These are phyloP conservation scores for Tetragonia tetragonoides DNA, from an alignment of 148 eudicot genomes.

Conservation along the genomic window DNA sequence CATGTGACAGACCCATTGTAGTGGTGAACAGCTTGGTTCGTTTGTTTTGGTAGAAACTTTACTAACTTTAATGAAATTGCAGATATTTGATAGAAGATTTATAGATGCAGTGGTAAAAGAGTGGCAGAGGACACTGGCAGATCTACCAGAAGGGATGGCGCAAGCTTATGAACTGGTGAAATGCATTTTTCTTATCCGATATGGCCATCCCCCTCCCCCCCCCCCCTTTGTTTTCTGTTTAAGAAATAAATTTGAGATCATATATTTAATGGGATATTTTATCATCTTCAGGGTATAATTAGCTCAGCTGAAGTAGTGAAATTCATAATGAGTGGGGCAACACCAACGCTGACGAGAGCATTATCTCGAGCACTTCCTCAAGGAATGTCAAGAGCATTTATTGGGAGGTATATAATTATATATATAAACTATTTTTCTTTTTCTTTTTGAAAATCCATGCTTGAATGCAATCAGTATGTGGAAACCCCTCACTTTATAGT, in stretches of 20 bases:
- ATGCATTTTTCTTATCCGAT: not conserved
- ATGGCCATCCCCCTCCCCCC: too few relatives aligned
- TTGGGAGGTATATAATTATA: conserved; percentile 62
- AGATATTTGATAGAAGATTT: conserved; percentile 87
- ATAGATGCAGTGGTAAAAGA: conserved; percentile 90
- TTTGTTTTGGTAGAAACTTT: too few relatives aligned
- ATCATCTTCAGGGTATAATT: conserved; percentile 67
- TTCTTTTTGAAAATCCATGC: too few relatives aligned
- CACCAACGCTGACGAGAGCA: conserved; percentile 76
- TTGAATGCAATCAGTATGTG: too few relatives aligned
- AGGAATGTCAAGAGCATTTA: conserved; percentile 83
- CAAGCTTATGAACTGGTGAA: conserved; percentile 91
- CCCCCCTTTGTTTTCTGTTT: too few relatives aligned
- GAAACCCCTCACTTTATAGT: not conserved
- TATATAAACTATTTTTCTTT: too few relatives aligned
- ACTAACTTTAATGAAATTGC: conserved; percentile 10
- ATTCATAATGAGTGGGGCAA: conserved; percentile 73
- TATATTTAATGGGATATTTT: conserved; percentile 8
- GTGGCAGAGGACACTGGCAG: conserved; percentile 94
- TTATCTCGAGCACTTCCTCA: conserved; percentile 82
- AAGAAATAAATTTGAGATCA: too few relatives aligned
- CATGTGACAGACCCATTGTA: too few relatives aligned
- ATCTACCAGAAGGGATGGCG: conserved; percentile 85
- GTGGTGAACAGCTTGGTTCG: too few relatives aligned
- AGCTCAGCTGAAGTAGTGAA: conserved; percentile 92